Evolutionary conservation across 495 filamentous ascomycete species (phyloP).

Genomic region (Aspergillus bridgeri): DNA sequence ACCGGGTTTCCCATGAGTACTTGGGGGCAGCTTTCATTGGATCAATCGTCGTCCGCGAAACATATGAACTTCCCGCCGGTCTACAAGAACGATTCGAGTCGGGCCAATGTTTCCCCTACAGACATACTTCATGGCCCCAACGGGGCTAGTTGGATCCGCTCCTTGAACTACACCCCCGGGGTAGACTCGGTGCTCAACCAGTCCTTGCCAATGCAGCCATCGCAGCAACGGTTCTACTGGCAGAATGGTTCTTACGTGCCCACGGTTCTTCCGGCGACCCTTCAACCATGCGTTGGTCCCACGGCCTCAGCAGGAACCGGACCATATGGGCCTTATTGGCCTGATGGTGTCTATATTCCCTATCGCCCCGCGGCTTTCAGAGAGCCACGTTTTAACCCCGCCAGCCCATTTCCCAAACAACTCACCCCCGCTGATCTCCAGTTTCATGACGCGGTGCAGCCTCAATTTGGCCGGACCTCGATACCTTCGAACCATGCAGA

Average conservation of each 20-base stretch:
- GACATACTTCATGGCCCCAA: constrained; percentile 35
- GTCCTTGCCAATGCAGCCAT: constrained; percentile 38
- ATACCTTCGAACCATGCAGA: constrained; percentile 26
- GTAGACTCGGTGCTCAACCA: constrained; percentile 53
- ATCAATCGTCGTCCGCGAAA: constrained; percentile 28
- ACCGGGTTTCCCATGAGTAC: constrained; percentile 26
- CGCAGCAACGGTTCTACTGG: constrained; percentile 35
- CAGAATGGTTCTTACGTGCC: constrained; percentile 56
- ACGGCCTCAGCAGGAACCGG: constrained; percentile 71
- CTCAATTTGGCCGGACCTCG: constrained; percentile 25
- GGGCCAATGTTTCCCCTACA: constrained; percentile 21
- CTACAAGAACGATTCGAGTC: constrained; percentile 34
- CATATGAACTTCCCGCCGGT: constrained; percentile 43
- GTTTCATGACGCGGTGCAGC: constrained; percentile 31
- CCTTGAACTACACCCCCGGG: constrained; percentile 39
- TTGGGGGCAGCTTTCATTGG: constrained; percentile 30
- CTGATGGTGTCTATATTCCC: constrained; percentile 72
- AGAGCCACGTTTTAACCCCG: constrained; percentile 50
- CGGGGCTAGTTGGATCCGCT: constrained; percentile 44
- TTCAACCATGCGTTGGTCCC: constrained; percentile 66
- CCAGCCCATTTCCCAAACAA: constrained; percentile 20
- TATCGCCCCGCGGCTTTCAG: constrained; percentile 65
- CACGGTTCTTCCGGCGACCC: constrained; percentile 65
- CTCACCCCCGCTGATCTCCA: constrained; percentile 17
- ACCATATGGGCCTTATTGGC: constrained; percentile 74